A percentile compares a stretch with the other conserved stretches of the same genome.
Conservation (phyloP, 2,329 filamentous ascomycete species). For the Talaromyces albobiverticillius region DNA sequence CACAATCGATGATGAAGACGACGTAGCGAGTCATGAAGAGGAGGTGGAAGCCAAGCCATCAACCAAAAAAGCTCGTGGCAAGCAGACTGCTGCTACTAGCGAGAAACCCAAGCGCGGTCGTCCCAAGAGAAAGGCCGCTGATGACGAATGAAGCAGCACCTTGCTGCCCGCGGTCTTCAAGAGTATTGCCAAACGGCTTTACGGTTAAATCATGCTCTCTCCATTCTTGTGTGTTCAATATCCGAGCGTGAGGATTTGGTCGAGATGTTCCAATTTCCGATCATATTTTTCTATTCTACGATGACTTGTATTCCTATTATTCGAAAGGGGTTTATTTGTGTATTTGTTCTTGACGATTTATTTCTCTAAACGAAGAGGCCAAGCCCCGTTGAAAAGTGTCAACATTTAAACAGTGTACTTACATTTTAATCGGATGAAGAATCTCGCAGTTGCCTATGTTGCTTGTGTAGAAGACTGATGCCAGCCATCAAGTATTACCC, state of each 20-base stretch:
- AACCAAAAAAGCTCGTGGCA: constrained; percentile 9
- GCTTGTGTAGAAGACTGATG: no score
- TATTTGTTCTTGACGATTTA: background rate
- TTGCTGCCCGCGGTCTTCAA: background rate
- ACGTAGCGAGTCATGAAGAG: background rate
- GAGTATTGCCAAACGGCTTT: no score
- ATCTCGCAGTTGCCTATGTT: no score
- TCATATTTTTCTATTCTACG: background rate
- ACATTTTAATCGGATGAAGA: no score
- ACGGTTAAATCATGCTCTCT: background rate
- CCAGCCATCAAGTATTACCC: no score
- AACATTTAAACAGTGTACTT: no score
- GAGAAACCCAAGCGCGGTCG: constrained; percentile 18
- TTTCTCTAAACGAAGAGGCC: background rate
- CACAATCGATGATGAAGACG: background rate
- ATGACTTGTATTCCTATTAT: constrained; percentile 1
- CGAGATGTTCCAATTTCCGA: background rate
- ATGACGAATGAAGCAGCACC: constrained; percentile 4
- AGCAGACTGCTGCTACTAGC: background rate
- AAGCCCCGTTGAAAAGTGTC: no score
- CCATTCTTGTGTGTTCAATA: background rate
- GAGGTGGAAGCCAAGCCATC: constrained; percentile 1
- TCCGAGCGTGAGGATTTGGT: background rate
- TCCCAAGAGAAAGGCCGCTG: constrained; percentile 8
- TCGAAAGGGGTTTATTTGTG: background rate